A percentile compares a stretch with the other conserved stretches of the same genome.
Evolutionary conservation across 495 filamentous ascomycete genomes (phyloP).

Genomic region (Choiromyces venosus): DNA sequence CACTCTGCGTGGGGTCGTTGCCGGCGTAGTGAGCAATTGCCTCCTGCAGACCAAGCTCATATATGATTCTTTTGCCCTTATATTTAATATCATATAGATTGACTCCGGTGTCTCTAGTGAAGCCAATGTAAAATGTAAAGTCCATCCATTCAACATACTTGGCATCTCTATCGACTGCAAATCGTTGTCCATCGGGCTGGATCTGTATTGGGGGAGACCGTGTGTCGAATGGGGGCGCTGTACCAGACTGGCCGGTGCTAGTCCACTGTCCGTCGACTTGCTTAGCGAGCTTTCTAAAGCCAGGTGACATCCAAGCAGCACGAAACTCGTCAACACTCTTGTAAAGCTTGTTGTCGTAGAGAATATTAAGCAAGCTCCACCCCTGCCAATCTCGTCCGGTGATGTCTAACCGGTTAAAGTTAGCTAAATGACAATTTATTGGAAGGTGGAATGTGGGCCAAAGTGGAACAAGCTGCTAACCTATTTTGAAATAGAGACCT

Average conservation of each 20-base stretch:
- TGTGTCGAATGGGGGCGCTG: conserved; percentile 43
- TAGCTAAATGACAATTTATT: conserved; percentile 20
- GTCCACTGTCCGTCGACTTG: conserved; percentile 50
- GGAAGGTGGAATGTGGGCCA: neutral
- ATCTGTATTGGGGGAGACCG: conserved; percentile 44
- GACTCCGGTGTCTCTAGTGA: conserved; percentile 47
- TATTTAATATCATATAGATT: conserved; percentile 50
- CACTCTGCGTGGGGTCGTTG: conserved; percentile 48
- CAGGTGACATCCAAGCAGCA: conserved; percentile 44
- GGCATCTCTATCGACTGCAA: conserved; percentile 45
- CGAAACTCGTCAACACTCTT: conserved; percentile 47
- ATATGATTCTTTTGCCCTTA: conserved; percentile 52
- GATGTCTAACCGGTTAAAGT: conserved; percentile 45
- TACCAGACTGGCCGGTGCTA: conserved; percentile 42
- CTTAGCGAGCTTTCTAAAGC: conserved; percentile 46
- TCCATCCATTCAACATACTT: conserved; percentile 54
- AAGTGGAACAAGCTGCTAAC: conserved; percentile 1
- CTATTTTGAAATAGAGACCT: conserved; percentile 36
- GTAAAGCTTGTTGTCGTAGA: conserved; percentile 52
- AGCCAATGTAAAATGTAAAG: conserved; percentile 51
- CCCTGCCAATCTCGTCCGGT: conserved; percentile 48
- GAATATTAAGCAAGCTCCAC: conserved; percentile 50
- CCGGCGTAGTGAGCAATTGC: conserved; percentile 54
- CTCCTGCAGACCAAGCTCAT: conserved; percentile 55
- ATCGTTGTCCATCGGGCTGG: conserved; percentile 45